Base-by-base conservation (phyloP, 805 yeast genomes). In the Ogataea glucozyma region DNA sequence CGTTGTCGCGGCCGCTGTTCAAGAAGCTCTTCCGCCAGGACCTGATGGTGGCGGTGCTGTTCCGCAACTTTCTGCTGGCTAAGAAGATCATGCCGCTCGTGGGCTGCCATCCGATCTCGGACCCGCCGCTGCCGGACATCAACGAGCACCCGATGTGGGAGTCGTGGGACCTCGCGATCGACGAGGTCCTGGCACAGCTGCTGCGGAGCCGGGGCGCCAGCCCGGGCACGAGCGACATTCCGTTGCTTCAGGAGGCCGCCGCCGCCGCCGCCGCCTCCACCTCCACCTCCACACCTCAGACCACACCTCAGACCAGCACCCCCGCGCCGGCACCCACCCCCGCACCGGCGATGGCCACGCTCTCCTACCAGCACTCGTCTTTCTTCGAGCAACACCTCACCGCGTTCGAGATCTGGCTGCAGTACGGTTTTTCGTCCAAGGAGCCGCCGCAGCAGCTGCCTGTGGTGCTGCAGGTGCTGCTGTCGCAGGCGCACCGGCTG, bases 81-180 rank as follows among this genome's bases (percentile, higher is more conserved):
- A 90, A 87, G 58, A 76, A 97, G 51, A 85, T 93, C 31, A 88
- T 93, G 97, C 89, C 96, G 2, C 82, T 85, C 54, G 82, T 85
- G 52, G 89, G 90, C 46, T 90, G 97, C 61, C 95, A 89, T 58
- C 98, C 99, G 1, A 81, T 90, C 2, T 88, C 96, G 13, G 95
- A 88, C 49, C 99, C 99, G 1, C 88, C 86, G 8, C 68, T 93
- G 27, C 98, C 99, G 0, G 93, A 88, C 41, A 78, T 83, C 5
- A 80, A 86, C 35, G 76, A 78, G 48, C 97, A 93, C 60, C 81
- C 95, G 4, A 83, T 93, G 87, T 93, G 99, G 99, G 93, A 88
- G 46, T 83, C 97, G 0, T 93, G 99, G 98, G 98, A 93, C 59
- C 71, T 93, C 49, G 97, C 99, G 0, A 83, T 93, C 30, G 98